Percentiles rank a stretch among this genome's conserved stretches.
phyloP scores from a whole-genome alignment of 2,329 filamentous ascomycete genomes.

The Claviceps sp. region DNA sequence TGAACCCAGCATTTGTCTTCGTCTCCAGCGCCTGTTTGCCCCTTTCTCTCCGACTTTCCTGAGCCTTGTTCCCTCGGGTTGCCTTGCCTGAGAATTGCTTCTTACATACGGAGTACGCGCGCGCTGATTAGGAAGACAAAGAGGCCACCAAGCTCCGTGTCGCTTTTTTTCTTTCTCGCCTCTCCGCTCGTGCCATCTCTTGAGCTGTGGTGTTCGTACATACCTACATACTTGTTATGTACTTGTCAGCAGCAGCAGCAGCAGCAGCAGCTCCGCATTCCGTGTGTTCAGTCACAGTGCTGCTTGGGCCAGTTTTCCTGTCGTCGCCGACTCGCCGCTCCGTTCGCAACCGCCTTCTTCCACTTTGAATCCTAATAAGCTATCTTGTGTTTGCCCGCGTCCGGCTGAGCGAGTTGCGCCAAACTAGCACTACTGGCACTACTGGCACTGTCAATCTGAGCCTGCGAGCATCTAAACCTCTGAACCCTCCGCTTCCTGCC shows the following conservation, averaged over 20 bases:
- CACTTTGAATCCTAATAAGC: neutral
- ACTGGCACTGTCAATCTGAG: neutral
- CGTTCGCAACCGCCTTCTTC: neutral
- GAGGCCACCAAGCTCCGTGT: neutral
- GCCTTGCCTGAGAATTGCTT: neutral
- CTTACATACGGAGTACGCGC: neutral
- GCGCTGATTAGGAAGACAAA: neutral
- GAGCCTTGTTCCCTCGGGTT: neutral
- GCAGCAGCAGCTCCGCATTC: neutral
- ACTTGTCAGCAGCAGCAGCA: no score
- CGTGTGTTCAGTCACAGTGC: neutral
- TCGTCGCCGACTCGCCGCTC: neutral
- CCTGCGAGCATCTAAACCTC: no score
- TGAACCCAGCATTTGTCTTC: no score
- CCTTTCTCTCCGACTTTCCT: neutral
- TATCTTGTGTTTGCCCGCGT: neutral
- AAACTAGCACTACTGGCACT: no score
- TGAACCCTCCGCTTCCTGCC: neutral
- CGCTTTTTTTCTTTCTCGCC: neutral
- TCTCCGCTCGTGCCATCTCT: conserved; percentile 1
- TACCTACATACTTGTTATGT: no score
- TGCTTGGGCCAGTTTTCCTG: neutral
- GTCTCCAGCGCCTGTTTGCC: neutral
- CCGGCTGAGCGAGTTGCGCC: neutral
- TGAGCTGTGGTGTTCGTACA: conserved; percentile 3